Conservation (phyloP, 2,329 filamentous ascomycete species). For the Teratosphaeria destructans region DNA sequence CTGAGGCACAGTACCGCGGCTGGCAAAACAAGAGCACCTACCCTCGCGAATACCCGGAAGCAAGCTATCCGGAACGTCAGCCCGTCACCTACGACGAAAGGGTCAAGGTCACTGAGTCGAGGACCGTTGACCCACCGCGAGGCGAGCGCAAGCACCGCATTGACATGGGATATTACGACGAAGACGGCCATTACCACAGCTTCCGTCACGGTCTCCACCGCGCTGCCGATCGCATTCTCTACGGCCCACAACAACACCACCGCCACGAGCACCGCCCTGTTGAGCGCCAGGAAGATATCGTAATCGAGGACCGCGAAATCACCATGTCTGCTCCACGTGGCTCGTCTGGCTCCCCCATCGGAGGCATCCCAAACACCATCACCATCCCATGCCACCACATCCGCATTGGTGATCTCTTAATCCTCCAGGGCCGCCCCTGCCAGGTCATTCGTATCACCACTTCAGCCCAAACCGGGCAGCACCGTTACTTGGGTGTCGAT, state of each 20-base stretch:
- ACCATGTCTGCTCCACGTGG: conserved; percentile 29
- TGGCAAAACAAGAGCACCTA: conserved; percentile 32
- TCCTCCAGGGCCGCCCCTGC: conserved; percentile 97
- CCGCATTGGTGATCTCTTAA: conserved; percentile 95
- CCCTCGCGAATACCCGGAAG: conserved; percentile 26
- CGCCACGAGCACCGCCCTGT: conserved; percentile 18
- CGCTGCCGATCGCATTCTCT: conserved; percentile 53
- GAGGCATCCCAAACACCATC: conserved; percentile 62
- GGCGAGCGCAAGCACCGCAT: conserved; percentile 32
- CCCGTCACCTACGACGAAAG: conserved; percentile 29
- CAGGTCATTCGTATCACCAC: conserved; percentile 99
- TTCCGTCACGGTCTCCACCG: conserved; percentile 61
- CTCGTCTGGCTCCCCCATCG: background rate
- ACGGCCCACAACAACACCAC: conserved; percentile 18
- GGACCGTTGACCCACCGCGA: conserved; percentile 40
- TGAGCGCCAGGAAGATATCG: conserved; percentile 34
- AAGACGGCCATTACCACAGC: conserved; percentile 65
- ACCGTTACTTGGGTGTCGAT: conserved; percentile 99
- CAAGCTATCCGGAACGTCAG: conserved; percentile 29
- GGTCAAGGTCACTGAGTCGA: conserved; percentile 40
- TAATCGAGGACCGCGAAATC: conserved; percentile 39
- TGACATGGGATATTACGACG: conserved; percentile 74
- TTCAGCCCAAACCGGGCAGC: conserved; percentile 94
- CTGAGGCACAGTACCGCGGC: conserved; percentile 37
- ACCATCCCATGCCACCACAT: conserved; percentile 99